phyloP scores from a whole-genome alignment of 2,329 filamentous ascomycete species.

The Lecanosticta acicola region DNA sequence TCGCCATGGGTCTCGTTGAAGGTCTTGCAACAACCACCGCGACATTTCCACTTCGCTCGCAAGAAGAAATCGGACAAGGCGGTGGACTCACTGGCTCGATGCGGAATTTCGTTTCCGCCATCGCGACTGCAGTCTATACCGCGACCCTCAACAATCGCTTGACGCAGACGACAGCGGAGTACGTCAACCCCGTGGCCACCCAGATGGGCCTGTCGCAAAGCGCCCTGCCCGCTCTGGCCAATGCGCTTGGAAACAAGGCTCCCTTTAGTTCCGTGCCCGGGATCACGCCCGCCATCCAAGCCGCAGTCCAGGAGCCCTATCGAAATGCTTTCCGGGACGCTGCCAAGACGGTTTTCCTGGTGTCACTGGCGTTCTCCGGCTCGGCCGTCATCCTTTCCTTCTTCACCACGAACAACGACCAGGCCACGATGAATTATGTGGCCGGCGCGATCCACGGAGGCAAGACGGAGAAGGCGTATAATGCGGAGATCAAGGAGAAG shows the following conservation, averaged over 20 bases:
- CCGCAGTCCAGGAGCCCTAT: constrained; percentile 22
- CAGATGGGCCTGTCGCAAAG: constrained; percentile 16
- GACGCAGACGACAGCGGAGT: constrained; percentile 13
- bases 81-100: constrained; percentile 22
- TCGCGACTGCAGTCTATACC: constrained; percentile 22
- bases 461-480: constrained; percentile 15
- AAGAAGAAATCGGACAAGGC: constrained; percentile 26
- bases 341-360: constrained; percentile 22
- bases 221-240: constrained; percentile 13
- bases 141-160: constrained; percentile 23
- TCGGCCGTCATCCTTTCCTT: constrained; percentile 22
- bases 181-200: constrained; percentile 18
- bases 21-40: constrained; percentile 23
- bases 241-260: constrained; percentile 15
- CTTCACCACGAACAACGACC: constrained; percentile 25
- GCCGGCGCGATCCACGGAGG: constrained; percentile 21
- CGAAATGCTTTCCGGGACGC: constrained; percentile 18
- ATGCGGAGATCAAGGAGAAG: too few species aligned
- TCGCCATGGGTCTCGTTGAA: constrained; percentile 24
- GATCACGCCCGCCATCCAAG: constrained; percentile 18
- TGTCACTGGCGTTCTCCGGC: constrained; percentile 22
- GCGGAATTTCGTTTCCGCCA: constrained; percentile 22
- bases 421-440: constrained; percentile 23
- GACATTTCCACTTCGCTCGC: constrained; percentile 24
- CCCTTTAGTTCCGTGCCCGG: constrained; percentile 17